Evolutionary conservation across 495 filamentous ascomycete species (phyloP), one percentile per base, ranked within the genome.

Genomic region (Talaromyces thailandensis): DNA sequence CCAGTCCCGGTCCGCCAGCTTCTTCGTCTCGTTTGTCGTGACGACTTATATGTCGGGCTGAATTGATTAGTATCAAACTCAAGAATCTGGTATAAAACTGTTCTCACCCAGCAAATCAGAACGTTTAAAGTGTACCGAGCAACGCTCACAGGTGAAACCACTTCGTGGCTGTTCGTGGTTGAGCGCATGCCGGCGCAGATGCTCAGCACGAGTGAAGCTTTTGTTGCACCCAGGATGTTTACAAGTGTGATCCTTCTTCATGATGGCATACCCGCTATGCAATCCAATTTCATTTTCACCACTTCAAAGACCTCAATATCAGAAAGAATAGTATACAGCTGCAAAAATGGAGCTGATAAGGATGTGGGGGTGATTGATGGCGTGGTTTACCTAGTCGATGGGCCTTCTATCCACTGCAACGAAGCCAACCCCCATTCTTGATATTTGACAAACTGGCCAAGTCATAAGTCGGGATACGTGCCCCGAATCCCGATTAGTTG

Each of bases 1-100:
- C 84, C 52, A 76, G 68, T 0, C 84, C 84, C 53, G 80, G 77
- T 1, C 83, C 84, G 0, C 83, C 84, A 24, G 83, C 83, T 69
- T 84, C 81, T 57, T 79, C 78, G 64, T 87, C 84, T 62, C 83
- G 83, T 68, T 84, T 80, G 35, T 74, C 74, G 66, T 87, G 84
- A 6, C 84, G 81, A 45, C 73, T 70, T 75, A 85, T 82, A 64
- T 87, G 84, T 62, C 84, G 74, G 32, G 81, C 84, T 84, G 61
- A 51, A 58, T n/a, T 6, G 18, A 61, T 70, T 48, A 67, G 69
- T 63, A 60, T 16, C 18, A 5, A 8, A 9, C n/a, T 14, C 2
- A 40, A 11, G 43, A 55, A 11, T 2, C 23, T 40, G 9, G 7
- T 35, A 31, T 23, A 59, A 12, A 16, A 2, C 35, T 40, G 4